Base-by-base conservation (phyloP, 345 rosid genomes). In the Camelina neglecta region DNA sequence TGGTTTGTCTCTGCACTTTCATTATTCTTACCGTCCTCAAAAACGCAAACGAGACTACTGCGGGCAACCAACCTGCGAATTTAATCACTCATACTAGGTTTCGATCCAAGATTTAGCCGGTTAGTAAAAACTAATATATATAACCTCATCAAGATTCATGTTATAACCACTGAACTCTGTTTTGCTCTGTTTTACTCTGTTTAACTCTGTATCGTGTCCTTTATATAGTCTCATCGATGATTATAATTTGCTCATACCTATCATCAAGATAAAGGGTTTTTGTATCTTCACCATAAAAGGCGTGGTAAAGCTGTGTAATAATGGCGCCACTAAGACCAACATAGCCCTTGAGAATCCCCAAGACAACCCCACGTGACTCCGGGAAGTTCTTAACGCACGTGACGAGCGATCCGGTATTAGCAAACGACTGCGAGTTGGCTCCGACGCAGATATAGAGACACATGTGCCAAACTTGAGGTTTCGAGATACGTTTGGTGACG, bases 371-470 rank as follows among this genome's bases (percentile, higher is more conserved):
- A 68, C 88, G 69, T 62, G 83, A 81, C 45, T 84, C 86, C 11
- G 90, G 90, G 84, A 86, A 86, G 73, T 84, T 86, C 71, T 84
- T 83, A 24, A 86, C 90, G 64, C 81, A 79, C 50, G 90, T 84
- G 66, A 84, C 88, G 0, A 83, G 66, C 8, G 84, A 77, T 8
- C 90, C 86, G 0, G 88, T 86, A 7, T 84, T 84, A 63, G 88
- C 83, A n/a, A 84, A 86, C 1, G 90, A 74, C 67, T 83, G 90
- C 0, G 90, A 86, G 75, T 86, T 86, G 3, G 90, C 84, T 8
- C 88, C 90, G 4, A 85, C 33, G 26, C 85, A 86, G 10, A 83
- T 83, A 64, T 80, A 86, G 0, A 83, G 39, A 48, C 88, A 86
- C 90, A 86, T 86, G 0, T 83, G 82, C 90, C 90, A 86, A 5